Conservation (phyloP, 768 basidiomycete genomes). For the Dictyophora rubrovolvata region DNA sequence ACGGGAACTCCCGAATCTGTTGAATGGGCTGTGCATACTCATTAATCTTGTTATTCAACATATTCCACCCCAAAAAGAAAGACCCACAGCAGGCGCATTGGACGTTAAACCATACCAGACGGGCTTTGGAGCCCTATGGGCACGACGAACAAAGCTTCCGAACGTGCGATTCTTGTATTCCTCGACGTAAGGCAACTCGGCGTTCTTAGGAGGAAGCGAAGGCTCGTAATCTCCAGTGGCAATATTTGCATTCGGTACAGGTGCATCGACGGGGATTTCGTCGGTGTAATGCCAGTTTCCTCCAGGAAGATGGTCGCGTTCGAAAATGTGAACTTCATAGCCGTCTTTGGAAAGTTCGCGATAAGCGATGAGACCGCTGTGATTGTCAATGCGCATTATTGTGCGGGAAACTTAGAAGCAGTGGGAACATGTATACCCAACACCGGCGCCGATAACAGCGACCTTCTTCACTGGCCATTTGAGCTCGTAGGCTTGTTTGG, state of each 20-base stretch:
- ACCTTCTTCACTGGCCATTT: slow-evolving; percentile 29
- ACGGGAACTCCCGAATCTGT: slow-evolving; percentile 7
- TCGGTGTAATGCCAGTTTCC: slow-evolving; percentile 37
- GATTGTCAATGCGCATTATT: no score
- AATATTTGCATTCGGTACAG: slow-evolving; percentile 27
- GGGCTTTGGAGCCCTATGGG: slow-evolving; percentile 29
- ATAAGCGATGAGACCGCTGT: slow-evolving; percentile 28
- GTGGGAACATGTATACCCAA: slow-evolving; percentile 19
- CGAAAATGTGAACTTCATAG: slow-evolving; percentile 27
- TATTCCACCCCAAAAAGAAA: no score
- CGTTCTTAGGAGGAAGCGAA: slow-evolving; percentile 26
- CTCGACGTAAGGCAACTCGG: slow-evolving; percentile 15
- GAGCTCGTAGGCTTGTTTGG: slow-evolving; percentile 20
- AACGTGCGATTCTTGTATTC: neutral
- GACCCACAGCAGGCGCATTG: slow-evolving; percentile 26
- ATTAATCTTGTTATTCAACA: neutral
- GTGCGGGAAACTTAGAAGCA: neutral
- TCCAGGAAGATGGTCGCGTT: slow-evolving; percentile 30
- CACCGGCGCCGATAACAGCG: slow-evolving; percentile 32
- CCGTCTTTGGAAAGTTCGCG: slow-evolving; percentile 27
- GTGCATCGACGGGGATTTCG: slow-evolving; percentile 24
- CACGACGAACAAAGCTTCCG: slow-evolving; percentile 10
- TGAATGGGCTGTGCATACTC: neutral
- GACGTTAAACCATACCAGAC: slow-evolving; percentile 27
- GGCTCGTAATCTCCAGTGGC: slow-evolving; percentile 27